Evolutionary conservation across 352 stramenopile genomes (phyloP), one percentile per base, ranked within the genome.

Genomic region (Pythium pectinolyticum): DNA sequence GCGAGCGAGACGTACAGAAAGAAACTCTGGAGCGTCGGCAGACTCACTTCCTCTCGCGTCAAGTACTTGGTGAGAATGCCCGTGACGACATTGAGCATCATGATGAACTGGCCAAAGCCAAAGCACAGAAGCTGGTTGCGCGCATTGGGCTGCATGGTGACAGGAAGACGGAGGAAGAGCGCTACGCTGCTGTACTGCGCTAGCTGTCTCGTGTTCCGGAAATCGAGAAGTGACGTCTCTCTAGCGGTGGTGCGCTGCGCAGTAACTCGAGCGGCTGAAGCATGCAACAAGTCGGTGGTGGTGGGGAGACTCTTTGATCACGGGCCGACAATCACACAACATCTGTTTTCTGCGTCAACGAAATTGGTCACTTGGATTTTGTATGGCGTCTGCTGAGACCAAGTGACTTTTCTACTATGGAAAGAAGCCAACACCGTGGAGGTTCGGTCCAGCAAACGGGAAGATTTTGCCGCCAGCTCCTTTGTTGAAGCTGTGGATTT

Each of bases 21-120:
- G 45, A 70, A 69, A 65, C 72, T 85, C 70, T 89, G 80, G 43
- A 89, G 77, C 20, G 80, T 84, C 10, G 80, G 74, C 55, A 86
- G 49, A 53, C 69, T 84, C 37, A 71, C 76, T 67, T 73, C 57
- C 51, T 80, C 75, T 31, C 73, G 64, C 51, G 70, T 72, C 57
- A 89, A 73, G 69, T 88, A 89, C 58, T 83, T 80, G 55, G 78
- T 79, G 52, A 86, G 66, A 56, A 89, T 66, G 47, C 73, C 75
- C 30, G 78, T 80, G 55, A 69, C 52, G 49, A 85, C 74, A 57
- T 88, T 84, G 47, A 85, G 74, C 50, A 89, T 48, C 72, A 85
- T 84, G 68, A 89, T 88, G 62, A 69, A 66, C 72, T 89, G 80
- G 61, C 80, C 80, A 59, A 84, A 89, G 75, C 73, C 75, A 61